phyloP scores from a whole-genome alignment of 1,284 basidiomycete species.

The Sporisorium exsertum region DNA sequence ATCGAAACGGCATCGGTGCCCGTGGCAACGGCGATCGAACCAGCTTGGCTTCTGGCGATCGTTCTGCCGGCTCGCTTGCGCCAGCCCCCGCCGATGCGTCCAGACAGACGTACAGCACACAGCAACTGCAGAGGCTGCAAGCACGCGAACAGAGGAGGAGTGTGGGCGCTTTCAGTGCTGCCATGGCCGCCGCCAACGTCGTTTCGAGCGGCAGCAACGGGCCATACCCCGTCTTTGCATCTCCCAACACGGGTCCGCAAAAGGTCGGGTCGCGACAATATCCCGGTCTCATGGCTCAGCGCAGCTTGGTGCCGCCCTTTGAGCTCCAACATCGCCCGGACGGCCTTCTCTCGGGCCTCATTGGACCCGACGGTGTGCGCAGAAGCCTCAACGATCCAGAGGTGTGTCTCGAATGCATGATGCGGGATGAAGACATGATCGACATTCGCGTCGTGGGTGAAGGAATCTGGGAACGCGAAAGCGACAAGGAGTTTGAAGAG shows the following conservation, averaged over 20 bases:
- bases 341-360: constrained; percentile 59
- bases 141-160: constrained; percentile 60
- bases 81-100: constrained; percentile 9
- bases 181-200: constrained; percentile 56
- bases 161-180: constrained; percentile 58
- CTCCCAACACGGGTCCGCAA: constrained; percentile 29
- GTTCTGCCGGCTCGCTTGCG: constrained; percentile 11
- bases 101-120: constrained; percentile 52
- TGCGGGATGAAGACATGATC: constrained; percentile 98
- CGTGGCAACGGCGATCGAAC: constrained; percentile 21
- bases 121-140: constrained; percentile 61
- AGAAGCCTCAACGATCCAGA: constrained; percentile 72
- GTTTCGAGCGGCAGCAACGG: constrained; percentile 59
- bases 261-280: constrained; percentile 55
- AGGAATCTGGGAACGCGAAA: constrained; percentile 90
- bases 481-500: constrained; percentile 85
- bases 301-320: constrained; percentile 65
- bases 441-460: constrained; percentile 89
- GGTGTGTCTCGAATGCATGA: constrained; percentile 95
- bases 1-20: constrained; percentile 18
- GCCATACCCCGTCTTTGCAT: constrained; percentile 61
- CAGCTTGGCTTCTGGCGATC: constrained; percentile 19
- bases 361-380: constrained; percentile 62
- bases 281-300: constrained; percentile 65
- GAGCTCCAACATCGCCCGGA: constrained; percentile 67